Evolutionary conservation across 2,329 filamentous ascomycete species (phyloP), one percentile per base, ranked within the genome.

Genomic region (Alternaria tenuissima): DNA sequence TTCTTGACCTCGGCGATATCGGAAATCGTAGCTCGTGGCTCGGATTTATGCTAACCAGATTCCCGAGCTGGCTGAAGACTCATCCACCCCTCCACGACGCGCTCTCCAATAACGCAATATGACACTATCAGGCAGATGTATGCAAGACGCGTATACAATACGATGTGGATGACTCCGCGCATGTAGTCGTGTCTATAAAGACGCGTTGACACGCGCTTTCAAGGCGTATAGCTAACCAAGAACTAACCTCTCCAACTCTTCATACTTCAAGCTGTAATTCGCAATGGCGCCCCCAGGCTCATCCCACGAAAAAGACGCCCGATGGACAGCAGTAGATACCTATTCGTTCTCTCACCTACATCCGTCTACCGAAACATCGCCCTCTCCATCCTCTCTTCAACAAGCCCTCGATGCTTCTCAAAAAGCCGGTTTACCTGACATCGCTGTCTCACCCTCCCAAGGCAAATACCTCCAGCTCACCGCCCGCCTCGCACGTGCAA

Each of bases 321-420:
- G 76, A 64, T 81, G 79, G 78, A 71, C 71, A 5, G 77, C 77
- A 5, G 78, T 80, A n/a, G 79, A 81, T 61, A 49, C 63, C 7
- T 81, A 79, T 64, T 69, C 71, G 18, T 63, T 74, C 59, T 58
- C 67, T 0, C 76, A 80, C 52, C 71, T 81, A 14, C 73, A 79
- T 55, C 67, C 74, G n/a, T 49, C 64, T 7, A 43, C 65, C 16
- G 57, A 63, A 28, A 67, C 62, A 59, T 63, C 48, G 34, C 73
- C 73, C 12, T 72, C 73, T 53, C 66, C 57, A 63, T 70, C 64
- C 30, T 67, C 67, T 24, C 73, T 78, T 39, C 47, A 65, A 8
- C 52, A 70, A 28, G 72, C 72, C 2, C 69, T 72, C 39, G 36
- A 60, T 7, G 63, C 68, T 36, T 69, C 71, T 0, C 46, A 60